phyloP scores from a whole-genome alignment of 495 filamentous ascomycete species.

The Tuber brumale region DNA sequence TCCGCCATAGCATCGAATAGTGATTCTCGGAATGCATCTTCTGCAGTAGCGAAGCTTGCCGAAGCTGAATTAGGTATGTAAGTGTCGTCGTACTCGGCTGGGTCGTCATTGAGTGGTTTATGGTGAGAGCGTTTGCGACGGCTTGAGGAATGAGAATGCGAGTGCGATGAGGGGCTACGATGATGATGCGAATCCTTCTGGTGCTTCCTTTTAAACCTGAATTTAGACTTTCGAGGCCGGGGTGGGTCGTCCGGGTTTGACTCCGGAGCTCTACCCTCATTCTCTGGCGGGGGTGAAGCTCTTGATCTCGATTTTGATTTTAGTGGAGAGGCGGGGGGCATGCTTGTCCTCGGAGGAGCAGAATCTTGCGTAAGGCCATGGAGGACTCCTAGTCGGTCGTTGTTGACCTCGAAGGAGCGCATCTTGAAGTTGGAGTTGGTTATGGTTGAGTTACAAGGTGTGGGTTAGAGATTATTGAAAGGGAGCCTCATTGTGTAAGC shows the following conservation, averaged over 20 bases:
- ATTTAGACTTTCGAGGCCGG: conserved; percentile 21
- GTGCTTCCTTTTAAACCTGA: conserved; percentile 36
- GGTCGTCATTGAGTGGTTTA: conserved; percentile 34
- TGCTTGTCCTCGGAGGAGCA: conserved; percentile 9
- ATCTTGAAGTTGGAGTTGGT: conserved; percentile 7
- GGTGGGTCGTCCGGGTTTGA: neutral
- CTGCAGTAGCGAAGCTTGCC: conserved; percentile 49
- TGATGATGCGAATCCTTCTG: conserved; percentile 10
- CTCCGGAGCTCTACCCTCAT: conserved; percentile 6
- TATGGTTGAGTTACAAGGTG: neutral
- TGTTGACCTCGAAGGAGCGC: conserved; percentile 33
- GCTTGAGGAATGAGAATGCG: conserved; percentile 8
- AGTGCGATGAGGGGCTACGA: conserved; percentile 5
- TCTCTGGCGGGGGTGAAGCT: conserved; percentile 3
- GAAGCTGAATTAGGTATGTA: conserved; percentile 47
- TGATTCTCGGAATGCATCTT: conserved; percentile 82
- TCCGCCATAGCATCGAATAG: conserved; percentile 98
- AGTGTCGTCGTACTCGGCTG: conserved; percentile 50
- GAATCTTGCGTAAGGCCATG: conserved; percentile 34
- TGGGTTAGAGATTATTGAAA: neutral
- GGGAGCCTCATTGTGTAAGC: neutral
- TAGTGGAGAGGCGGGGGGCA: neutral
- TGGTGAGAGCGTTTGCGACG: conserved; percentile 31
- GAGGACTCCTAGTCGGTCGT: conserved; percentile 34
- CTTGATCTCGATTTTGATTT: neutral